A percentile compares a stretch with the other conserved stretches of the same genome.
Conservation (phyloP, 1,284 basidiomycete genomes). For the Cutaneotrichosporon cutaneum region DNA sequence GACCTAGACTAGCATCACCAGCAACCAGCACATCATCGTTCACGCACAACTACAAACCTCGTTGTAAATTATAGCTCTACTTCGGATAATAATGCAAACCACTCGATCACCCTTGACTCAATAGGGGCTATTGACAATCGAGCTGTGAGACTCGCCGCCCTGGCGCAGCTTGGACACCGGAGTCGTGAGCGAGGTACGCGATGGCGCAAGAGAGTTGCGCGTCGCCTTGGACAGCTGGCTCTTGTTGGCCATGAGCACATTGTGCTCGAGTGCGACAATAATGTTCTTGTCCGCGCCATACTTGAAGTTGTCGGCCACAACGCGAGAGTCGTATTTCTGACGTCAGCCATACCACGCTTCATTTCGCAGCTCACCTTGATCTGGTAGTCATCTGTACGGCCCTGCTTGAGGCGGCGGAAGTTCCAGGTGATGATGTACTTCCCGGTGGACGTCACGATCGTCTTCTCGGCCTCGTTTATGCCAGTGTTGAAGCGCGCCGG, state of each 20-base stretch:
- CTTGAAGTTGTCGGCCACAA: conserved; percentile 95
- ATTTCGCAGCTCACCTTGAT: conserved; percentile 67
- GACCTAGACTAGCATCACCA: not conserved
- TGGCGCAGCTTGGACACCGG: conserved; percentile 34
- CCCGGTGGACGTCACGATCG: conserved; percentile 95
- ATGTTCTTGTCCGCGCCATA: conserved; percentile 94
- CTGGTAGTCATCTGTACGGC: conserved; percentile 84
- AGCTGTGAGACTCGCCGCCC: conserved; percentile 35
- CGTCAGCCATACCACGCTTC: conserved; percentile 10
- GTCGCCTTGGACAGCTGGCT: conserved; percentile 69
- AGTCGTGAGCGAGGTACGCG: conserved; percentile 28
- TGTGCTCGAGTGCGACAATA: conserved; percentile 90
- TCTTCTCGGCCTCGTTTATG: conserved; percentile 81
- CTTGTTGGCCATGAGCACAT: conserved; percentile 92
- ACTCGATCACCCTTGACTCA: conserved; percentile 20
- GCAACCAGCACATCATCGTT: not conserved
- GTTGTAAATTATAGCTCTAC: conserved; percentile 12
- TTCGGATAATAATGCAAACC: conserved; percentile 1
- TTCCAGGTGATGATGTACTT: conserved; percentile 94
- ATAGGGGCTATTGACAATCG: conserved; percentile 49
- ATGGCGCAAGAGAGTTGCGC: conserved; percentile 6
- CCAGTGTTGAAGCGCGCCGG: conserved; percentile 95
- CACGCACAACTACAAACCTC: not conserved
- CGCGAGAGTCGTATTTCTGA: conserved; percentile 77
- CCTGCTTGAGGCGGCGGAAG: conserved; percentile 91